phyloP scores from a whole-genome alignment of 345 rosid species.

The Nephelium lappaceum region DNA sequence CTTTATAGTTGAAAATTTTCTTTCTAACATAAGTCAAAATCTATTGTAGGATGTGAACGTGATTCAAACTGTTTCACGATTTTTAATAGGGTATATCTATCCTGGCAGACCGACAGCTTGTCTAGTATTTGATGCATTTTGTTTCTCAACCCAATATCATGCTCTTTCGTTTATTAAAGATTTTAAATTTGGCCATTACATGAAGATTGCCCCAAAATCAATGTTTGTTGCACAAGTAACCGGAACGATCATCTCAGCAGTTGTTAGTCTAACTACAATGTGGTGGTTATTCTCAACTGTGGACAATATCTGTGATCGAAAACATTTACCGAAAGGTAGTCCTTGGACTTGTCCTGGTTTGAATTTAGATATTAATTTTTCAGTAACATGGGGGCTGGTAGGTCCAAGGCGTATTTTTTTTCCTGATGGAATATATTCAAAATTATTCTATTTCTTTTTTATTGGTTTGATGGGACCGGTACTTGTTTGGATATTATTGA shows the following conservation, averaged over 20 bases:
- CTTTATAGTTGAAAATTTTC: too few relatives aligned
- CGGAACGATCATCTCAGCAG: background rate
- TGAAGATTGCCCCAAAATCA: too few relatives aligned
- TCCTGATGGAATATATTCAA: background rate
- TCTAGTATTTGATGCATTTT: background rate
- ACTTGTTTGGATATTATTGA: too few relatives aligned
- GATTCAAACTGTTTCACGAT: background rate
- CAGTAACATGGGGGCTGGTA: constrained; percentile 13
- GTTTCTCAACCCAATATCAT: background rate
- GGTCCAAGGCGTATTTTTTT: constrained; percentile 9
- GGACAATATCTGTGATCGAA: background rate
- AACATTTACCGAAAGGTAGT: constrained; percentile 8
- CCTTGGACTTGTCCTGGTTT: constrained; percentile 10
- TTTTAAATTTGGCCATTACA: background rate
- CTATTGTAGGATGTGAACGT: too few relatives aligned
- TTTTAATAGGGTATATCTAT: constrained; percentile 1
- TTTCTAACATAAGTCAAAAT: too few relatives aligned
- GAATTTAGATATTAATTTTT: too few relatives aligned
- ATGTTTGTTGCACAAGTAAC: too few relatives aligned
- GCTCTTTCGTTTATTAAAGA: too few relatives aligned
- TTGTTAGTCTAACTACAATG: background rate
- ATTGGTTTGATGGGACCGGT: too few relatives aligned
- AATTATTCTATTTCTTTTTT: too few relatives aligned
- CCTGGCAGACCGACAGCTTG: constrained; percentile 11
- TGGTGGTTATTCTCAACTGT: constrained; percentile 15